phyloP scores from a whole-genome alignment of 139 green algal species.

The Tetradesmus obliquus region DNA sequence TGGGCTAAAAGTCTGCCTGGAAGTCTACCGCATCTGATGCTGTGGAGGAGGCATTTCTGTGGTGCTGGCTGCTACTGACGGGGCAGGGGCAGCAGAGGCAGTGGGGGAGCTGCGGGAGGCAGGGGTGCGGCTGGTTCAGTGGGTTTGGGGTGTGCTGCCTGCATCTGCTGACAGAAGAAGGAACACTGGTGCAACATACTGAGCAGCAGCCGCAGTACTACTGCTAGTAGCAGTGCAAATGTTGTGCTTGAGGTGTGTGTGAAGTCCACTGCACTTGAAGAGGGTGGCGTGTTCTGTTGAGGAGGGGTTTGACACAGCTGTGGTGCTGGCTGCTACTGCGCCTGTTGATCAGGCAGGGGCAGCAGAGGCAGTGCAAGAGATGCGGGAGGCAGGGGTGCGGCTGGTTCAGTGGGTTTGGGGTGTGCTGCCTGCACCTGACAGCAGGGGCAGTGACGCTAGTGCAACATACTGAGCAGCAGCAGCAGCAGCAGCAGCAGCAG shows the following conservation, averaged over 20 bases:
- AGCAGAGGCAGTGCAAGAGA: background rate
- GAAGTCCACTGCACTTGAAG: constrained; percentile 24
- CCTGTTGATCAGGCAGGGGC: background rate
- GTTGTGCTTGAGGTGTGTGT: no score
- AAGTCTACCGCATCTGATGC: constrained; percentile 23
- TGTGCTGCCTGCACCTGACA: background rate
- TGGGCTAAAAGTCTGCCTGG: no score
- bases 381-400: constrained; percentile 5
- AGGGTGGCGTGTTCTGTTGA: no score
- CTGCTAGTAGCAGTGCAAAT: no score
- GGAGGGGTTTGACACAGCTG: background rate
- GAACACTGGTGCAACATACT: background rate
- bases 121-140: background rate
- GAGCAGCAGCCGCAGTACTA: no score
- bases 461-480: background rate
- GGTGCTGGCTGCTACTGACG: constrained; percentile 18
- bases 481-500: no score
- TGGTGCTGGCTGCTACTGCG: constrained; percentile 25
- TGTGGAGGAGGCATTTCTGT: background rate
- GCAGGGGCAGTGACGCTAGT: background rate
- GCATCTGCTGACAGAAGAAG: no score
- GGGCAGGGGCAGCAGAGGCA: background rate
- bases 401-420: background rate
- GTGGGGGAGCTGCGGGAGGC: background rate
- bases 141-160: background rate